Evolutionary conservation across 805 yeast species (phyloP).

Genomic region (Starmerella gropengiesseri): DNA sequence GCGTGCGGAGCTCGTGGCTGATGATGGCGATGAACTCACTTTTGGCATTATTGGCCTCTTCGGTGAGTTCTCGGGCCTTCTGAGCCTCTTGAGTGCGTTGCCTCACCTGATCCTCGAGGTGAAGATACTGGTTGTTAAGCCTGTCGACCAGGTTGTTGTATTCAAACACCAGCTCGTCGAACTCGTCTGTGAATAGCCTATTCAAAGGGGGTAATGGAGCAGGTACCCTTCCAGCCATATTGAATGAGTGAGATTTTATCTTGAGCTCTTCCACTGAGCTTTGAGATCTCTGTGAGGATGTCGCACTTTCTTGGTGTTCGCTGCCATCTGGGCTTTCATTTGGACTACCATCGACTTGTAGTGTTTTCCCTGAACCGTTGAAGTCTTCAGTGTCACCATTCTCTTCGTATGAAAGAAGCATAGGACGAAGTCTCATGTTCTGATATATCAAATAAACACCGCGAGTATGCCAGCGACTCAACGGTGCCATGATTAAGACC

Average conservation of each 20-base stretch:
- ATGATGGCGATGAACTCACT: slow-evolving; percentile 88
- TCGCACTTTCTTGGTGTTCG: background rate
- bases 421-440: slow-evolving; percentile 20
- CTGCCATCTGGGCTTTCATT: background rate
- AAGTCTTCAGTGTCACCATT: background rate
- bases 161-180: slow-evolving; percentile 78
- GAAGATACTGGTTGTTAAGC: slow-evolving; percentile 71
- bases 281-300: background rate
- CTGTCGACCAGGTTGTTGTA: slow-evolving; percentile 90
- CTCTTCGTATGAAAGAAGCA: slow-evolving; percentile 8
- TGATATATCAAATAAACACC: slow-evolving; percentile 24
- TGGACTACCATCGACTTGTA: background rate
- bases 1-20: slow-evolving; percentile 89
- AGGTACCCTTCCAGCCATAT: slow-evolving; percentile 13
- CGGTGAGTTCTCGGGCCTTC: slow-evolving; percentile 32
- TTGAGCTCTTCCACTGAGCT: background rate
- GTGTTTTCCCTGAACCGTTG: background rate
- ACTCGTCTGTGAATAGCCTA: slow-evolving; percentile 46
- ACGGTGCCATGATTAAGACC: slow-evolving; percentile 21
- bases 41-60: slow-evolving; percentile 86
- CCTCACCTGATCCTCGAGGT: slow-evolving; percentile 78
- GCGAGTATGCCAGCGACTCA: slow-evolving; percentile 23
- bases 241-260: background rate
- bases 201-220: slow-evolving; percentile 19
- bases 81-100: slow-evolving; percentile 83